Evolutionary conservation across 768 basidiomycete genomes (phyloP), one percentile per base, ranked within the genome.

Genomic region (Phanerochaete sordida): DNA sequence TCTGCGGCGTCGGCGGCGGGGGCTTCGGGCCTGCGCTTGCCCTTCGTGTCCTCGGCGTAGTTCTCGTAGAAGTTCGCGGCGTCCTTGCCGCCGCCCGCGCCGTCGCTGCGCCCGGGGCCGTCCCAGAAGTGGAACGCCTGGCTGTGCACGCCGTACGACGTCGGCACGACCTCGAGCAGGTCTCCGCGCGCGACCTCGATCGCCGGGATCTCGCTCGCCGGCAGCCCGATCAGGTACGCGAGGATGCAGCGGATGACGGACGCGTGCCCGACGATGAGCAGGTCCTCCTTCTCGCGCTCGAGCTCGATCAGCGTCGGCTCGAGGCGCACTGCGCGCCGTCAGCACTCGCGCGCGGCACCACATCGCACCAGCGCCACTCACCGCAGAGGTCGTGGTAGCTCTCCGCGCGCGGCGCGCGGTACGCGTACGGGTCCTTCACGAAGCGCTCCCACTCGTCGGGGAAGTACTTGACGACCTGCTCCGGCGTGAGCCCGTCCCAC

Each of bases 161-260:
- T 88, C 1, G 92, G 91, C 0, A 91, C 84, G 51, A 94, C 90
- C 72, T 99, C 97, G 39, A 98, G 82, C n/a, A 98, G 77, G 70
- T 99, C 97, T 0, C 97, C 97, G 13, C 97, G 84, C 37, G 96
- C 93, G 66, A 99, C 89, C 73, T 98, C 96, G 56, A 98, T 96
- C 1, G 94, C 95, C 0, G 97, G 97, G 47, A 99, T 97, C 71
- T 99, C 97, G 27, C 90, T 89, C 0, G 96, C 93, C 5, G 95
- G 93, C 2, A 98, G 79, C 6, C 97, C 97, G 64, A 94, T 93
- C 66, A 94, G 86, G 72, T 94, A 94, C 2, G 95, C 89, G 47
- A 98, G 83, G 59, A 99, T 80, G 76, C 97, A 99, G 19, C 97
- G 87, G 67, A 98, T 97, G 70, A 98, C 97, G 43, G 94, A 96